Evolutionary conservation across 306 rosid genomes (phyloP).

Genomic region (Astragalus glycyphyllos): DNA sequence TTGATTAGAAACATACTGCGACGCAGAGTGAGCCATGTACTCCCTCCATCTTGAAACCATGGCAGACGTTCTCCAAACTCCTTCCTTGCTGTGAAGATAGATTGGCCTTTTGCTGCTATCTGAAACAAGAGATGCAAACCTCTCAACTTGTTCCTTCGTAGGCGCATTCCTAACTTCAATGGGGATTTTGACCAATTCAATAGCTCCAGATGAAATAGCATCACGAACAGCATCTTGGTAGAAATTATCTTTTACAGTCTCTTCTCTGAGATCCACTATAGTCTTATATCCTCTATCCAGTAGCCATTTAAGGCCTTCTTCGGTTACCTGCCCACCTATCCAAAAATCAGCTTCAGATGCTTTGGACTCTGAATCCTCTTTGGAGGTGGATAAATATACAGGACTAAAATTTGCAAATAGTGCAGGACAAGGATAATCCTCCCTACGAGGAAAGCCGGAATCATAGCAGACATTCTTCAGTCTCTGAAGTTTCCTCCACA

Average conservation of each 20-base stretch:
- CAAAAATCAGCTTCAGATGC: constrained; percentile 80
- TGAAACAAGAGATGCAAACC: constrained; percentile 77
- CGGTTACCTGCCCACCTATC: constrained; percentile 97
- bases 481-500: constrained; percentile 96
- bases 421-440: constrained; percentile 72
- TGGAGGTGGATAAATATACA: constrained; percentile 57
- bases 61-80: constrained; percentile 84
- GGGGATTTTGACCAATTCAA: constrained; percentile 81
- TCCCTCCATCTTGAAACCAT: constrained; percentile 97
- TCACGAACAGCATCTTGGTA: constrained; percentile 60
- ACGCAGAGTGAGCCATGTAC: constrained; percentile 56
- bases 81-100: constrained; percentile 94
- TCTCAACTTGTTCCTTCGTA: constrained; percentile 79
- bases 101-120: constrained; percentile 76
- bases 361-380: constrained; percentile 52
- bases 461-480: constrained; percentile 91
- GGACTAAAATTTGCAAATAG: constrained; percentile 89
- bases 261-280: constrained; percentile 85
- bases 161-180: constrained; percentile 83
- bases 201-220: constrained; percentile 71
- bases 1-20: constrained; percentile 53
- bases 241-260: constrained; percentile 68
- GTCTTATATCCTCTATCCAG: constrained; percentile 76
- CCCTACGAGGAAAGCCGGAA: constrained; percentile 72
- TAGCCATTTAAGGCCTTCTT: constrained; percentile 90